Base-by-base conservation (phyloP, 257 asterid species). In the Plectranthus barbatus region DNA sequence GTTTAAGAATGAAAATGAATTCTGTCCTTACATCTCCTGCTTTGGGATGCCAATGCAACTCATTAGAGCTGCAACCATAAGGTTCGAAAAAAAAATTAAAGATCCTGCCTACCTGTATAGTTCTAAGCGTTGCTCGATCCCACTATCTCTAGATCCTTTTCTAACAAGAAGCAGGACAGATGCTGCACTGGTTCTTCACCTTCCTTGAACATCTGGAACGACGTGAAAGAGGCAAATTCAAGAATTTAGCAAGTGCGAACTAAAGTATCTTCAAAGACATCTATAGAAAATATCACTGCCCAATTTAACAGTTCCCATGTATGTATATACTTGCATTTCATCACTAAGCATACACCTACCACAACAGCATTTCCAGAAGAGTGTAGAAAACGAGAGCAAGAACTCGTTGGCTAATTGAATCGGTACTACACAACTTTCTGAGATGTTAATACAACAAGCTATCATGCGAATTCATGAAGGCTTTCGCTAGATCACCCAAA, bases 111-210 rank as follows among this genome's bases (percentile, higher is more conserved):
- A 61, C 41, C 29, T 63, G 52, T 44, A 52, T 68, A 17, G 44
- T 17, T 62, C 53, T 72, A 69, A 52, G 72, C 61, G 47, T 52
- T 71, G 74, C 71, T 69, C 21, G 70, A 66, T 58, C 67, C n/a
- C 62, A 31, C 56, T 55, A 33, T 77, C n/a, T n/a, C n/a, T n/a
- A n/a, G n/a, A n/a, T n/a, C n/a, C n/a, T n/a, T n/a, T 80, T 69
- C 73, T 60, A 72, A 56, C 15, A 79, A 80, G 77, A 73, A 68
- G 62, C 66, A 13, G 3, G 76, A 60, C 24, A 81, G 56, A 74
- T 74, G 77, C 68, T 63, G 77, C 57, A 66, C 64, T 9, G 76
- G 83, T 75, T 83, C 81, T 66, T 81, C 77, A 12, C 80, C 85
- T 74, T 81, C 82, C 62, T 74, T 74, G 26, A 71, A n/a, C n/a